Conservation (phyloP, 352 stramenopile genomes). For the Pythium pyrilobum region DNA sequence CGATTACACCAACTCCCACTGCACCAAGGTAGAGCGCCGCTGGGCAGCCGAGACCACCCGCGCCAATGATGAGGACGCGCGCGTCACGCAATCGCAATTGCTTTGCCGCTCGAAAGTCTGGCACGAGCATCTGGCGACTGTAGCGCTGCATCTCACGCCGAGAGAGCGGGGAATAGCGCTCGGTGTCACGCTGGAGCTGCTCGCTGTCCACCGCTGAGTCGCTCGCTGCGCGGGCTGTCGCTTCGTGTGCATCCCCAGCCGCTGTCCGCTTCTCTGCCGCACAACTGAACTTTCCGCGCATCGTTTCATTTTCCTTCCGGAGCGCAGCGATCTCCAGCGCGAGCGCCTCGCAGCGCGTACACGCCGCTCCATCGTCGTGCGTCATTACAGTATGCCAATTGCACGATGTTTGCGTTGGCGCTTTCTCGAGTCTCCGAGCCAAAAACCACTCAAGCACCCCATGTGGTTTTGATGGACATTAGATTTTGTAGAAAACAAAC, state of each 20-base stretch:
- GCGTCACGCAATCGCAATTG: conserved; percentile 81
- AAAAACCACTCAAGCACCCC: no score
- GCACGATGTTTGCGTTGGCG: not conserved
- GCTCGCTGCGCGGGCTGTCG: not conserved
- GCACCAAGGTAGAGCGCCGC: conserved; percentile 93
- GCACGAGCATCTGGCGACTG: conserved; percentile 93
- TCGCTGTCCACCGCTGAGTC: not conserved
- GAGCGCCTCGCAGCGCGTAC: conserved; percentile 24
- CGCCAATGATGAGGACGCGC: conserved; percentile 89
- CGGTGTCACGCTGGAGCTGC: not conserved
- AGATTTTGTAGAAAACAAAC: no score
- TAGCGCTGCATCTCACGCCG: conserved; percentile 80
- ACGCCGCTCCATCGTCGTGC: conserved; percentile 1
- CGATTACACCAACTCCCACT: conserved; percentile 92
- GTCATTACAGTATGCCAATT: conserved; percentile 7
- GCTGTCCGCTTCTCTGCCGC: not conserved
- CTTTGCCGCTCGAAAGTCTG: conserved; percentile 85
- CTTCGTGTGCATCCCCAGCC: not conserved
- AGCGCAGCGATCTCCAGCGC: conserved; percentile 21
- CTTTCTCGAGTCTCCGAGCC: no score
- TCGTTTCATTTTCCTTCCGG: conserved; percentile 21
- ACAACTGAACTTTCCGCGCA: conserved; percentile 1
- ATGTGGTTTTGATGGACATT: no score
- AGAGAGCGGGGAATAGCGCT: conserved; percentile 44
- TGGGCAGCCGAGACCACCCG: conserved; percentile 94